These are phyloP conservation scores for Colletotrichum sp. DNA, from an alignment of 2,329 filamentous ascomycete species.

Conservation along the genomic window DNA sequence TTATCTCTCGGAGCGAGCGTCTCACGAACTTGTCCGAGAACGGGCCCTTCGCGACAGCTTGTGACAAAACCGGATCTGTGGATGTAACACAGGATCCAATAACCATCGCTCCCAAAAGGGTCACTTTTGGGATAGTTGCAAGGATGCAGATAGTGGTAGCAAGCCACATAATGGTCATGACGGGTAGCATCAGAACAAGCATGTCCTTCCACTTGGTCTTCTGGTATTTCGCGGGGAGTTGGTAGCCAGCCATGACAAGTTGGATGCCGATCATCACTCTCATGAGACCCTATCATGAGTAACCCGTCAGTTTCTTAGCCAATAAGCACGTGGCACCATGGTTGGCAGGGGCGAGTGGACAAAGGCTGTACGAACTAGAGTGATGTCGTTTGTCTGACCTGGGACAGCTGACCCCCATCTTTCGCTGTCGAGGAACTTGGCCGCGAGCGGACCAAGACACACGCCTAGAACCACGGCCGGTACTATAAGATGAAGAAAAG, in stretches of 20 bases:
- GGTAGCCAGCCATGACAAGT: constrained; percentile 67
- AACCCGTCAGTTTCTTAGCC: not conserved
- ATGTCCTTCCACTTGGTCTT: constrained; percentile 55
- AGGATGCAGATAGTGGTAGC: constrained; percentile 61
- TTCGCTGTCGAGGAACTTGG: constrained; percentile 54
- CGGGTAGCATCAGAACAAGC: constrained; percentile 57
- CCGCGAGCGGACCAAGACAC: constrained; percentile 57
- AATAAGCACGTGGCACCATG: too few relatives aligned
- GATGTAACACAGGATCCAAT: constrained; percentile 66
- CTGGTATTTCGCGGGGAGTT: constrained; percentile 63
- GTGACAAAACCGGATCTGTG: constrained; percentile 67
- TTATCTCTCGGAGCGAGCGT: constrained; percentile 62
- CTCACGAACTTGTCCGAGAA: constrained; percentile 68
- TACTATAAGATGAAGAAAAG: constrained; percentile 37
- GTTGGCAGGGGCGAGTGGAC: not conserved
- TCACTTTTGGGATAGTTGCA: constrained; percentile 58
- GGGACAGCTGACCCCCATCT: constrained; percentile 40
- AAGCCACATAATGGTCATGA: constrained; percentile 69
- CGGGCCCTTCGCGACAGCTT: constrained; percentile 66
- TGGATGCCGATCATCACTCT: constrained; percentile 68
- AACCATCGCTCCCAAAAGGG: constrained; percentile 57
- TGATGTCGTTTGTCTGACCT: constrained; percentile 38
- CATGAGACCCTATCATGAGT: constrained; percentile 44
- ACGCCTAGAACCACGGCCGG: constrained; percentile 60
- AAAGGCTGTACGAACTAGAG: constrained; percentile 34